Base-by-base conservation (phyloP, 2,329 filamentous ascomycete genomes). In the Magnaporthiopsis rhizophila region DNA sequence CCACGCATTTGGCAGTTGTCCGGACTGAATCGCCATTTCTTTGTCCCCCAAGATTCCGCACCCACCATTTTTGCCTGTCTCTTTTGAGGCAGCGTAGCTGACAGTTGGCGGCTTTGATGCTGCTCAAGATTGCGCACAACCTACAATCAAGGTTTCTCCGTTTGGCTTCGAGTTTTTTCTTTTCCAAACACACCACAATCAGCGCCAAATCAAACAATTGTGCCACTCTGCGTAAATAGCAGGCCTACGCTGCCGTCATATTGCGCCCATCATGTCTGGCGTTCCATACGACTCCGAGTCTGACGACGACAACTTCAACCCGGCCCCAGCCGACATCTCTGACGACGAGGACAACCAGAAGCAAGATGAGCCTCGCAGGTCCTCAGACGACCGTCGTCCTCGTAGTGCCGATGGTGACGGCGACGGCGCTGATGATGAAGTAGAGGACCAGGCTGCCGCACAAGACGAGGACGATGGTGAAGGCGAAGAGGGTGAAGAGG, bases 271-370 rank as follows among this genome's bases (percentile, higher is more conserved):
- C 58, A 64, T 64, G 59, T 61, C 59, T 59, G 62, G 58, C n/a
- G 45, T 53, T 24, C 21, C 7, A 15, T 61, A 79, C 71, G 85
- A 88, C 66, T 88, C 85, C 66, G 89, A 91, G 64, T 89, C 90
- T 59, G 91, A 95, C 62, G 92, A 96, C 70, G 88, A 90, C 66
- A 89, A 94, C 74, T 97, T 97, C 83, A 96, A 97, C 75, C 93
- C 92, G 62, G 86, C 83, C 61, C 88, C 89, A 26, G 89, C 86
- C 66, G 86, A 91, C 65, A 72, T 86, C 45, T 95, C 90, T 3
- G 91, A 94, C 69, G 87, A 86, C 62, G 90, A 92, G 66, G 83
- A 80, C 68, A 77, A 79, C 61, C 64, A 77, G 56, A 67, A 68
- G 58, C 70, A 72, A 63, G 66, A 65, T 2, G 64, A 64, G 45